Conservation (phyloP, 1,284 basidiomycete species). For the Kalmanozyma brasiliensis region DNA sequence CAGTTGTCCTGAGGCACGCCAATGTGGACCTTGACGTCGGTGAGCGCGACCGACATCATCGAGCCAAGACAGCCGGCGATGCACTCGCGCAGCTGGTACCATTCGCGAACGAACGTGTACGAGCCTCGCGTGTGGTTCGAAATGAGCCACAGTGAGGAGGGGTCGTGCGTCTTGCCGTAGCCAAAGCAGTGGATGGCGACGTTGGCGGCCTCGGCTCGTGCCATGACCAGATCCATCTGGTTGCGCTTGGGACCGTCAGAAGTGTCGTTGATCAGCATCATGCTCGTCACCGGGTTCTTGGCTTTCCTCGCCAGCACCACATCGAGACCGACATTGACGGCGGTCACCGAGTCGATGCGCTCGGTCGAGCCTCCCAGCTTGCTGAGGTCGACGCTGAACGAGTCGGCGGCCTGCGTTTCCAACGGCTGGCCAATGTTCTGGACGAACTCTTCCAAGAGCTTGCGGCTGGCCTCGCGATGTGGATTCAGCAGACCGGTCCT, state of each 20-base stretch:
- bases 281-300: slow-evolving; percentile 86
- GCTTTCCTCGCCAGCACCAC: slow-evolving; percentile 90
- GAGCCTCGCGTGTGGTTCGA: slow-evolving; percentile 95
- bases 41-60: slow-evolving; percentile 60
- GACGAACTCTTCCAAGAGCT: slow-evolving; percentile 51
- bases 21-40: slow-evolving; percentile 59
- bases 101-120: slow-evolving; percentile 75
- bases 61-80: slow-evolving; percentile 61
- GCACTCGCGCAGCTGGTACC: slow-evolving; percentile 64
- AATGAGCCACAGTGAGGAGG: slow-evolving; percentile 97
- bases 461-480: slow-evolving; percentile 39
- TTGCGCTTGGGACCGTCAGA: slow-evolving; percentile 88
- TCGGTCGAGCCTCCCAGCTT: slow-evolving; percentile 56
- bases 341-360: slow-evolving; percentile 59
- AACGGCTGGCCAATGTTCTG: slow-evolving; percentile 57
- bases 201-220: slow-evolving; percentile 92
- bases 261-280: slow-evolving; percentile 91
- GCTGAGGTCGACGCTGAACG: slow-evolving; percentile 56
- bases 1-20: slow-evolving; percentile 60
- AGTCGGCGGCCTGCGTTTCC: slow-evolving; percentile 47
- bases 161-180: slow-evolving; percentile 94
- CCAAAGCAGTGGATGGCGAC: slow-evolving; percentile 96
- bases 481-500: slow-evolving; percentile 57
- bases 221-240: slow-evolving; percentile 97
- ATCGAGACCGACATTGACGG: slow-evolving; percentile 73